phyloP scores from a whole-genome alignment of 108 stramenopile genomes.

The Halocafeteria seosinensis region DNA sequence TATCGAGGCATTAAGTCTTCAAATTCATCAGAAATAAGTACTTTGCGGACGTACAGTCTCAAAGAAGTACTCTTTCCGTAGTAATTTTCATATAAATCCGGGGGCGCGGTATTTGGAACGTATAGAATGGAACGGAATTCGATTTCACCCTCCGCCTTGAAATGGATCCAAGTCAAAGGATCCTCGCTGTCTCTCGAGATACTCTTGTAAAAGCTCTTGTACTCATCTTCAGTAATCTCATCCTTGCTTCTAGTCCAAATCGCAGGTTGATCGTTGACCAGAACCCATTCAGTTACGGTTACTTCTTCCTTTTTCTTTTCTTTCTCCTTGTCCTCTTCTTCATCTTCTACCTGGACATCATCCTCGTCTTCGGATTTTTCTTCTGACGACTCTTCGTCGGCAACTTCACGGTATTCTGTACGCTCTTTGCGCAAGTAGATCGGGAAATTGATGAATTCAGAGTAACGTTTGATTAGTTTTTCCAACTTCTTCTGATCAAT shows the following conservation, averaged over 20 bases:
- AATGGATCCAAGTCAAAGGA: constrained; percentile 77
- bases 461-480: constrained; percentile 62
- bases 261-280: constrained; percentile 73
- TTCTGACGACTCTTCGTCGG: too few species aligned
- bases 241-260: constrained; percentile 91
- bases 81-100: constrained; percentile 42
- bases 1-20: constrained; percentile 82
- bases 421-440: constrained; percentile 62
- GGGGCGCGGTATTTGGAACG: constrained; percentile 52
- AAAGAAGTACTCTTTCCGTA: constrained; percentile 33
- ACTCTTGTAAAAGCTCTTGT: constrained; percentile 72
- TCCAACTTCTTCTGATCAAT: constrained; percentile 12
- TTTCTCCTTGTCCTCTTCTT: constrained; percentile 30
- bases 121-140: constrained; percentile 96
- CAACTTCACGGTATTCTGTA: constrained; percentile 53
- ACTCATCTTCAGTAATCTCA: constrained; percentile 89
- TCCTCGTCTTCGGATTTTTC: constrained; percentile 38
- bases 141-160: constrained; percentile 98
- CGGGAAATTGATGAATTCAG: constrained; percentile 97
- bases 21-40: constrained; percentile 92
- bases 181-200: constrained; percentile 49
- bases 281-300: constrained; percentile 67
- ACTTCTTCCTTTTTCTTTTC: constrained; percentile 51
- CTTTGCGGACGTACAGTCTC: constrained; percentile 87
- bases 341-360: constrained; percentile 36